A percentile compares a stretch with the other conserved stretches of the same genome.
phyloP scores from a whole-genome alignment of 805 yeast species.

The Ogataea neopini region DNA sequence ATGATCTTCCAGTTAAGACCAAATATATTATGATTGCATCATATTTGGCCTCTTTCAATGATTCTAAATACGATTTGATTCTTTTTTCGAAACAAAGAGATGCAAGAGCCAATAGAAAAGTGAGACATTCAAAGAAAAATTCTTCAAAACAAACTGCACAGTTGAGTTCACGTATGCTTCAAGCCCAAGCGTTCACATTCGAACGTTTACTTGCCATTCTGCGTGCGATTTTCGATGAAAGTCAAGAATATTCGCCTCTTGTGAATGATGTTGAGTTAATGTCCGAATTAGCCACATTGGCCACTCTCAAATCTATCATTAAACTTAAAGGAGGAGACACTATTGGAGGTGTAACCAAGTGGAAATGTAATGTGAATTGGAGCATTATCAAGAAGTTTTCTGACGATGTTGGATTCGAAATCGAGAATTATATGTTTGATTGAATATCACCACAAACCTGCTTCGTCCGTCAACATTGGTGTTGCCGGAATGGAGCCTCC shows the following conservation, averaged over 20 bases:
- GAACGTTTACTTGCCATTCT: constrained; percentile 81
- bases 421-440: constrained; percentile 56
- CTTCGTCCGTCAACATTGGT: constrained; percentile 23
- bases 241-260: constrained; percentile 38
- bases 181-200: constrained; percentile 73
- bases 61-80: constrained; percentile 66
- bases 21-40: constrained; percentile 79
- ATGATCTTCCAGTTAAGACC: constrained; percentile 58
- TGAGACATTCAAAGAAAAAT: constrained; percentile 29
- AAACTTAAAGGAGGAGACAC: constrained; percentile 36
- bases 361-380: constrained; percentile 81
- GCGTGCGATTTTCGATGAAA: constrained; percentile 59
- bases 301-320: constrained; percentile 33
- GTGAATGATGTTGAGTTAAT: constrained; percentile 37
- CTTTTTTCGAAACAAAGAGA: constrained; percentile 66
- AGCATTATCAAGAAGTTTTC: constrained; percentile 60
- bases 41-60: constrained; percentile 77
- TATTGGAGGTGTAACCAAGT: constrained; percentile 67
- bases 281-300: constrained; percentile 40
- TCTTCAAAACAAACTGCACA: constrained; percentile 39
- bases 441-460: constrained; percentile 32
- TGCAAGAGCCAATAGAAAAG: constrained; percentile 41
- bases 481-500: constrained; percentile 31
- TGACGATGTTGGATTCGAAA: constrained; percentile 61
- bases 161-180: constrained; percentile 60